Evolutionary conservation across 371 early-diverging fungal genomes (phyloP).

Genomic region (Nematocida displodere): DNA sequence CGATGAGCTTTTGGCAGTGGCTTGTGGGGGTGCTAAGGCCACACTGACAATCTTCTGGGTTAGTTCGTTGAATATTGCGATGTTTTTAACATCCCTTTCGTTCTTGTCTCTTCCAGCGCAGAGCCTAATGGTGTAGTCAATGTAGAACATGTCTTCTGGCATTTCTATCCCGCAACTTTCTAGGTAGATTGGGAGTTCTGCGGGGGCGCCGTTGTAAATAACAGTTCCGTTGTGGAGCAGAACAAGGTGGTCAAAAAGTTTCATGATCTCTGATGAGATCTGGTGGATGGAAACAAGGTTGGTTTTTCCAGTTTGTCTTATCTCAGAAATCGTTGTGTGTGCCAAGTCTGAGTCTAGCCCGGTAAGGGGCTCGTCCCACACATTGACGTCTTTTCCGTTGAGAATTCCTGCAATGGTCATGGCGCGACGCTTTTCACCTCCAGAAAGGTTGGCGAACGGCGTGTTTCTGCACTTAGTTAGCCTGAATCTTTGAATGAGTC

Average conservation of each 20-base stretch:
- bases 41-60: neutral
- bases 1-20: neutral
- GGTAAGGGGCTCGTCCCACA: constrained; percentile 38
- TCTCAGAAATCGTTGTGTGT: neutral
- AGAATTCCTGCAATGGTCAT: constrained; percentile 18
- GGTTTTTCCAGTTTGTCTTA: constrained; percentile 1
- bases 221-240: constrained; percentile 26
- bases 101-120: neutral
- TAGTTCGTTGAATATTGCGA: constrained; percentile 16
- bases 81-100: neutral
- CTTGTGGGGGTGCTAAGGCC: neutral
- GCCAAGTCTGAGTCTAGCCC: constrained; percentile 22
- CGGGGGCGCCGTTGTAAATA: constrained; percentile 19
- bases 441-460: constrained; percentile 11
- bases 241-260: constrained; percentile 17
- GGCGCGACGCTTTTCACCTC: constrained; percentile 14
- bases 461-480: neutral
- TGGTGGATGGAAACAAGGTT: constrained; percentile 25
- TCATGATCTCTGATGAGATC: neutral
- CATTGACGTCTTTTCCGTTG: neutral
- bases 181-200: neutral
- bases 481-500: neutral
- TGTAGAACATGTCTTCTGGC: constrained; percentile 20
- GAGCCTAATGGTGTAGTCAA: constrained; percentile 15
- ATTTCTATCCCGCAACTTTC: neutral